These are phyloP conservation scores for Vaccinium darrowii DNA, from an alignment of 148 eudicot species.

Conservation along the genomic window DNA sequence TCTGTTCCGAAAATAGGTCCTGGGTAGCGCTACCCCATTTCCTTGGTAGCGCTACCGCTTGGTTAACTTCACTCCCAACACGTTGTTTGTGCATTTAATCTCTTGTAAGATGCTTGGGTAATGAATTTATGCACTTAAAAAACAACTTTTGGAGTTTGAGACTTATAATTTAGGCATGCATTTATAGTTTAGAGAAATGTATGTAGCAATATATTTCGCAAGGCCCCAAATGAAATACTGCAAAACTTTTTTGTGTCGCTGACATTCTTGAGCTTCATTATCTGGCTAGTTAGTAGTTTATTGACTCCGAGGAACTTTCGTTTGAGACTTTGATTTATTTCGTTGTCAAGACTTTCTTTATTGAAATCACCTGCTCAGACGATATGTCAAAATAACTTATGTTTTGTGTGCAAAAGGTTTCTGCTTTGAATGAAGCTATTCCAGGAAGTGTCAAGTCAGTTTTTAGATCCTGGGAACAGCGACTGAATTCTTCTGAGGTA, in stretches of 20 bases:
- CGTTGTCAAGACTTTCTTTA: not conserved
- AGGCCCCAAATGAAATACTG: not conserved
- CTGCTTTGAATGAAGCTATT: conserved; percentile 92
- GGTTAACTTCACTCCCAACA: too few relatives aligned
- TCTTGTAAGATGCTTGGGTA: not conserved
- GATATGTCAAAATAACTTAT: conserved; percentile 1
- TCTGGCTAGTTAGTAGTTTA: not conserved
- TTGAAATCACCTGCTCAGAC: not conserved
- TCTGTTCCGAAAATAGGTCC: too few relatives aligned
- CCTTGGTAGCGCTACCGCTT: too few relatives aligned
- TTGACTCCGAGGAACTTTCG: not conserved
- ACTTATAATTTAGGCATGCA: not conserved
- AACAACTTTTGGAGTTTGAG: not conserved
- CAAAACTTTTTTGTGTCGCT: not conserved
- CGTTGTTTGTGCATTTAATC: conserved; percentile 7
- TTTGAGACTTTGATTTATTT: not conserved
- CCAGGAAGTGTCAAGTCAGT: conserved; percentile 87
- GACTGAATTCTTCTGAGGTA: conserved; percentile 75
- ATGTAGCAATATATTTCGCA: not conserved
- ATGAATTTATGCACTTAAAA: not conserved
- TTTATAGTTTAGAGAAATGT: not conserved
- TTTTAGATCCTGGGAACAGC: conserved; percentile 93
- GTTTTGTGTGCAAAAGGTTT: conserved; percentile 45
- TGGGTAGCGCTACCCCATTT: too few relatives aligned
- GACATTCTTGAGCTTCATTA: not conserved